These are phyloP conservation scores for Ambrosia hybrid DNA, from an alignment of 140 eudicot species.

Conservation along the genomic window DNA sequence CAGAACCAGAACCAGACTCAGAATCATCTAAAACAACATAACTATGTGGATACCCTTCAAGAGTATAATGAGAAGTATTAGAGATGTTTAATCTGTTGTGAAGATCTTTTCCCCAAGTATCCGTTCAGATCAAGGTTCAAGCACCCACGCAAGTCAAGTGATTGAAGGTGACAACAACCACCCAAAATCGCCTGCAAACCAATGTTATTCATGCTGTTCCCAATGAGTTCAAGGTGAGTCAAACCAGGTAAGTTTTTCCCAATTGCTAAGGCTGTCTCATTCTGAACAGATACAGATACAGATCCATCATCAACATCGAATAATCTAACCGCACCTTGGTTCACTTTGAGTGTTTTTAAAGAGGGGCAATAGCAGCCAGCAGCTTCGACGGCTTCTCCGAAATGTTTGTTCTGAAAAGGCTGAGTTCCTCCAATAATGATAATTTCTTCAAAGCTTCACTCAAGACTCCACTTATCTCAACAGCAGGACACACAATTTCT, in stretches of 20 bases:
- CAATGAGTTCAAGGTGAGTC: conserved; percentile 3
- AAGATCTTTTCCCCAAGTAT: too few species aligned
- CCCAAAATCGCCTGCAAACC: neutral
- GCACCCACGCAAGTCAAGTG: too few species aligned
- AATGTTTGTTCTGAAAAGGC: neutral
- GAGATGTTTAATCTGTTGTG: too few species aligned
- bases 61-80: too few species aligned
- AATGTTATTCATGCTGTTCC: neutral
- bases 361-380: neutral
- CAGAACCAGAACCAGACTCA: too few species aligned
- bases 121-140: too few species aligned
- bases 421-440: conserved; percentile 3
- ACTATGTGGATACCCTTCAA: too few species aligned
- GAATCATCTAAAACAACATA: too few species aligned
- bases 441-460: neutral
- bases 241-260: neutral
- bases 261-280: neutral
- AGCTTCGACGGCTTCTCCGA: neutral
- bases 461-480: neutral
- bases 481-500: too few species aligned
- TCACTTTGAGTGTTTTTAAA: neutral
- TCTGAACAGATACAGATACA: too few species aligned
- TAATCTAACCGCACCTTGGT: neutral
- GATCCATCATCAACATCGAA: neutral
- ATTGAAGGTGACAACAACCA: conserved; percentile 1